phyloP scores from a whole-genome alignment of 345 rosid species.

The Xanthoceras sorbifolium region DNA sequence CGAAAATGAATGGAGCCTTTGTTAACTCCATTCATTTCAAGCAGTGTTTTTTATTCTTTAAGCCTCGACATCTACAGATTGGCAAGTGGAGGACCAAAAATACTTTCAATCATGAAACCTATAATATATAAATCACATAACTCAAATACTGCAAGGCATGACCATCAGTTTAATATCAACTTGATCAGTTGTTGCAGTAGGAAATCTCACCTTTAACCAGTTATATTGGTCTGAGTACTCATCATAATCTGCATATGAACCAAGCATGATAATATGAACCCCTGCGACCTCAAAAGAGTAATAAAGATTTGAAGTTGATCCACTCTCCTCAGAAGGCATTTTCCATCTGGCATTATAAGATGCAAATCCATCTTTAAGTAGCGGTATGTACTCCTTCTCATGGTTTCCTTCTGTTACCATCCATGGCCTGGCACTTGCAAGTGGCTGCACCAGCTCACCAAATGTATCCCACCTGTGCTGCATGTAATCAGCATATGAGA shows the following conservation, averaged over 20 bases:
- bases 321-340: slow-evolving; percentile 91
- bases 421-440: slow-evolving; percentile 95
- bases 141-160: neutral
- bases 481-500: slow-evolving; percentile 88
- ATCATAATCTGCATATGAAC: slow-evolving; percentile 76
- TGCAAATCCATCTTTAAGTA: slow-evolving; percentile 64
- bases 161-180: neutral
- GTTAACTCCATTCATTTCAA: neutral
- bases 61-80: neutral
- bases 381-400: slow-evolving; percentile 71
- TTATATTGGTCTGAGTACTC: slow-evolving; percentile 67
- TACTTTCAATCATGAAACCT: neutral
- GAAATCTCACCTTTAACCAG: slow-evolving; percentile 71
- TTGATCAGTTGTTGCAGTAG: neutral
- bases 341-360: slow-evolving; percentile 92
- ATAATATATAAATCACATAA: neutral
- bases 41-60: neutral
- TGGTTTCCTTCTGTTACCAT: slow-evolving; percentile 99
- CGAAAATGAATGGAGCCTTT: neutral
- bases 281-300: slow-evolving; percentile 93
- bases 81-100: neutral
- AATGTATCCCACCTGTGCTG: slow-evolving; percentile 92
- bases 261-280: slow-evolving; percentile 83
- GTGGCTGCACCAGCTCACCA: slow-evolving; percentile 86
- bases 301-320: slow-evolving; percentile 85